Evolutionary conservation across 306 rosid species (phyloP).

Genomic region (Phaseolus lunatus): DNA sequence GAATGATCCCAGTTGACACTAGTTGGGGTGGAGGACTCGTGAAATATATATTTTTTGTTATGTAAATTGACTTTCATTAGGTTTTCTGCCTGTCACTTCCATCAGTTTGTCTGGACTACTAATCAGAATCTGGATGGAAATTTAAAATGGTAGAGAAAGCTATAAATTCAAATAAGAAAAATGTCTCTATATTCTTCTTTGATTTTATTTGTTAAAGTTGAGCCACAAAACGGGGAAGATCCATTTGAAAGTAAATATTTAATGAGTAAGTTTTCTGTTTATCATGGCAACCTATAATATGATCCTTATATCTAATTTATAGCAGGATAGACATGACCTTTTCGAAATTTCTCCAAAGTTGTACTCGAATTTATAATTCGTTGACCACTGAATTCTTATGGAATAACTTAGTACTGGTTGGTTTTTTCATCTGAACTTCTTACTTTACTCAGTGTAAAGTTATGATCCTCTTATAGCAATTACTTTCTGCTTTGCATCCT

Average conservation of each 20-base stretch:
- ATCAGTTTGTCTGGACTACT: background rate
- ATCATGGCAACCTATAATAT: conserved; percentile 4
- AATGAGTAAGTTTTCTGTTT: background rate
- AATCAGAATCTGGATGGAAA: background rate
- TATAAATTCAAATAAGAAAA: background rate
- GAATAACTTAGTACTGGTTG: background rate
- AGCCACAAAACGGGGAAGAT: background rate
- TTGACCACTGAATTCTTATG: conserved; percentile 15
- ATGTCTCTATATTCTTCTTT: background rate
- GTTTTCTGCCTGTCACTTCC: background rate
- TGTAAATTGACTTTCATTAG: conserved; percentile 8
- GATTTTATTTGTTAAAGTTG: conserved; percentile 3
- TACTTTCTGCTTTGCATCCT: conserved; percentile 3
- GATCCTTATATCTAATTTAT: conserved; percentile 4
- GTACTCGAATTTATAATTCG: background rate
- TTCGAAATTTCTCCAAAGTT: conserved; percentile 15
- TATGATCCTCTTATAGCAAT: background rate
- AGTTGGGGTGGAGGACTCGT: background rate
- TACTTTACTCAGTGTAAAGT: background rate
- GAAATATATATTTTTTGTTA: background rate
- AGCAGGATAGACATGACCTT: conserved; percentile 7
- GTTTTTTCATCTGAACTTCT: background rate
- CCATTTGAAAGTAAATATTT: conserved; percentile 12
- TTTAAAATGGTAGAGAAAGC: background rate
- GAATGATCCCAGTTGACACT: background rate